Evolutionary conservation across 768 basidiomycete genomes (phyloP), one percentile per base, ranked within the genome.

Genomic region (Phanerochaete sordida): DNA sequence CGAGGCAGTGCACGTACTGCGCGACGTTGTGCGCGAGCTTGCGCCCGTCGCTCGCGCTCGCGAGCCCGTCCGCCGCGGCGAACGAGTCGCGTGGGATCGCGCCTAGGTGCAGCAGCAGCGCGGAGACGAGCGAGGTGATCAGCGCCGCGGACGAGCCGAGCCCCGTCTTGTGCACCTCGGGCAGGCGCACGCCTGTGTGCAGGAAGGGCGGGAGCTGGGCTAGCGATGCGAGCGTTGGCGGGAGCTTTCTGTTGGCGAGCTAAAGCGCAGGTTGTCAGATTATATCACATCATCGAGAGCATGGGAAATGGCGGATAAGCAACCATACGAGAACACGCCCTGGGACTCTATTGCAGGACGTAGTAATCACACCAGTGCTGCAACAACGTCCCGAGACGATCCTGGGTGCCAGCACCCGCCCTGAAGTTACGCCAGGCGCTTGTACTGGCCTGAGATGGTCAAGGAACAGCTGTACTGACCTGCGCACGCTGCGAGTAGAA

Each of bases 141-240:
- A 99, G 83, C 0, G 97, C 94, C 5, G 97, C 97, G 2, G 95
- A 97, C 6, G 95, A 98, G 43, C 97, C 97, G 50, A 98, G 84
- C 9, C 97, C 97, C 0, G 97, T 98, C 77, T 99, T 99, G 81
- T 98, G 95, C n/a, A 96, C 95, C 52, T 91, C 77, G 0, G 81
- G 75, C 37, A 99, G 78, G 0, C 73, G 75, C 50, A 89, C 87
- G 58, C 85, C 83, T 16, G 91, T 87, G 26, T 81, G 77, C 31
- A 76, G 79, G 76, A 98, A 98, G 0, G 91, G 90, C 2, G 85
- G 76, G n/a, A 98, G 83, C 51, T 80, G 75, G 1, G 77, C 70
- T 28, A 97, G 81, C 0, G 89, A 91, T 0, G 74, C 76, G 31
- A 88, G 74, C 0, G 84, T 86, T 28, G 85, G 74, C 1, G 89